Evolutionary conservation across 2,329 filamentous ascomycete genomes (phyloP), one percentile per base, ranked within the genome.

Genomic region (Fusarium dimerum): DNA sequence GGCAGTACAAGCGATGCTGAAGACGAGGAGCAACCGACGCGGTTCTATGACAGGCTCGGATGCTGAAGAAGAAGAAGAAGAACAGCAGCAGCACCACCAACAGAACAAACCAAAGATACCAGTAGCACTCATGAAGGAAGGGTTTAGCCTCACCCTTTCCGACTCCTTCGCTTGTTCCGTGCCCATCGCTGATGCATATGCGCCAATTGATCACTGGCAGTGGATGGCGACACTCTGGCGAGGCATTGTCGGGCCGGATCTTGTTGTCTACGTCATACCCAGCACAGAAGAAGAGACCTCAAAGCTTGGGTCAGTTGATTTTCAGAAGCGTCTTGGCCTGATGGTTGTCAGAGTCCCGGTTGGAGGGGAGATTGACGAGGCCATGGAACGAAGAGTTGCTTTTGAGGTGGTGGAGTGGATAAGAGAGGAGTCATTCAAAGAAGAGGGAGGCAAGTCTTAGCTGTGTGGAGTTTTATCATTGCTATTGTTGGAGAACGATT

Each of bases 221-320:
- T 97, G 93, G 93, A 91, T 94, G 78, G 93, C 93, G 36, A 93
- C 89, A 41, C 81, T 97, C 18, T 97, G 93, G 93, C 86, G 92
- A 10, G 90, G 91, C 10, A 88, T 90, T 48, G 80, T 92, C 1
- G 90, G 89, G 0, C 85, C 93, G 0, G 93, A 97, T 70, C 74
- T 93, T 43, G 88, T 88, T 1, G 78, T 94, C 29, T 90, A 88
- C 65, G 80, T 89, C 16, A 79, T 77, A 63, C 62, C 68, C 38
- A 62, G 64, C 43, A 36, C 63, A 7, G 69, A 72, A 39, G 71
- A 72, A 13, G 73, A 74, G 48, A 66, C 70, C 42, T 58, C 59
- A n/a, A 67, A 61, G 18, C 56, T 47, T 43, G 79, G 77, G 3
- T 71, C 74, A 0, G 84, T 89, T 6, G 85, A 89, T 64, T 76